Base-by-base conservation (phyloP, 305 asterid genomes). In the Plantago coronopus region DNA sequence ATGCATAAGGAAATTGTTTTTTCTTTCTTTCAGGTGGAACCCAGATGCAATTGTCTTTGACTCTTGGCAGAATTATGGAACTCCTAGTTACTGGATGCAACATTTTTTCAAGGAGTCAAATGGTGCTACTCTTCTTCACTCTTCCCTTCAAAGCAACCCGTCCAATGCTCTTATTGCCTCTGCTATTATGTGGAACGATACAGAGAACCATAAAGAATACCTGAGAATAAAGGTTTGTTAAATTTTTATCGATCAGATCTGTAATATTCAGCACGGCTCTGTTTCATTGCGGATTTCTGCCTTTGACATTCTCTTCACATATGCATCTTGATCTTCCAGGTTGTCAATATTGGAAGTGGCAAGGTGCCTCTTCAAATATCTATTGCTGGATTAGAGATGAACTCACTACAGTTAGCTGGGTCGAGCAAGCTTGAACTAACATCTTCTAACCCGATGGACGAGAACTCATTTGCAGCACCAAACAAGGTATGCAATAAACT, bases 51-150 rank as follows among this genome's bases (percentile, higher is more conserved):
- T 93, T 59, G 97, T 86, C 50, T 93, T 84, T 57, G 78, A 91
- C 75, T 89, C 97, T 55, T 81, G 91, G 7, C 83, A 69, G 42
- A 17, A 49, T n/a, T 93, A 89, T 56, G 98, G 97, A 60, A 93
- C 97, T 50, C 98, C 97, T 25, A 93, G 96, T 73, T 93, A 93
- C 59, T 93, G 97, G 97, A 93, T 91, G 98, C 98, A 91, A 59
- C 95, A 86, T 62, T 89, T 89, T 67, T 91, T 91, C 77, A 74
- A 65, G 57, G 94, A 93, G 72, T 93, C 98, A 1, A 93, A 89
- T 7, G 98, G 98, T 1, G 98, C 96, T 38, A 80, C 88, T 46
- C 97, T 93, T 68, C 83, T 89, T 43, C 72, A 56, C 54, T 73
- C 98, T 19, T 68, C 87, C 37, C 73, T 93, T 17, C 77, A 66